These are phyloP conservation scores for Leptographium wingfieldii DNA, from an alignment of 2,329 filamentous ascomycete genomes.

Conservation along the genomic window DNA sequence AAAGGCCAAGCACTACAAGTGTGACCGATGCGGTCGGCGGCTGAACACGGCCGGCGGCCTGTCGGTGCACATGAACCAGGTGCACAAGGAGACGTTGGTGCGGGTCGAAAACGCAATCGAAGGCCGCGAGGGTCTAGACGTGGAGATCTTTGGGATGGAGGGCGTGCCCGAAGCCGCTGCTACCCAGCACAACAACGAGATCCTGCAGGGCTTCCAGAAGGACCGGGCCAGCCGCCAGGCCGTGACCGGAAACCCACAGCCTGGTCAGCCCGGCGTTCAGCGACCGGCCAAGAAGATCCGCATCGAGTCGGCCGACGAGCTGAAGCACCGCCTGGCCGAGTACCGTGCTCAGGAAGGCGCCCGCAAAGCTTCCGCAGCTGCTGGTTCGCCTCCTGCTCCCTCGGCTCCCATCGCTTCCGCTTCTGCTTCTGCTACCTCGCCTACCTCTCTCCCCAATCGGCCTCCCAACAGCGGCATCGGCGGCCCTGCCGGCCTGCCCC, in stretches of 20 bases:
- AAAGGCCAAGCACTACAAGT: conserved; percentile 99
- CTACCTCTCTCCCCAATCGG: conserved; percentile 27
- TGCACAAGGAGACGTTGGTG: conserved; percentile 85
- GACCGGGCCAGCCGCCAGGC: conserved; percentile 72
- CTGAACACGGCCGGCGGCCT: conserved; percentile 93
- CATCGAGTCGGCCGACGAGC: conserved; percentile 61
- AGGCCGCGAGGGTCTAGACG: conserved; percentile 71
- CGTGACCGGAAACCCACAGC: conserved; percentile 70
- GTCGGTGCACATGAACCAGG: conserved; percentile 94
- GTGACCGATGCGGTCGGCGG: conserved; percentile 75
- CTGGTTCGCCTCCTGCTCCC: conserved; percentile 8
- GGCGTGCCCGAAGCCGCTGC: conserved; percentile 81
- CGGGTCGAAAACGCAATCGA: conserved; percentile 86
- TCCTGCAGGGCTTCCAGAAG: conserved; percentile 75
- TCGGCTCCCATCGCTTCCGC: too few species aligned
- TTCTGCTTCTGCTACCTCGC: background rate
- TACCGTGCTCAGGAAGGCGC: conserved; percentile 58
- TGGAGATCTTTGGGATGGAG: conserved; percentile 98
- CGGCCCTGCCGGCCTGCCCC: conserved; percentile 17
- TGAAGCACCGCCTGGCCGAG: conserved; percentile 69
- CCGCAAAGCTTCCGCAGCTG: conserved; percentile 37
- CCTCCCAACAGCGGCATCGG: conserved; percentile 24
- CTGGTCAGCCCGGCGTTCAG: conserved; percentile 43
- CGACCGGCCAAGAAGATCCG: conserved; percentile 59
- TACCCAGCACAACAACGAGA: conserved; percentile 72